These are phyloP conservation scores for Lepidium didymum DNA, from an alignment of 345 rosid species.

Conservation along the genomic window DNA sequence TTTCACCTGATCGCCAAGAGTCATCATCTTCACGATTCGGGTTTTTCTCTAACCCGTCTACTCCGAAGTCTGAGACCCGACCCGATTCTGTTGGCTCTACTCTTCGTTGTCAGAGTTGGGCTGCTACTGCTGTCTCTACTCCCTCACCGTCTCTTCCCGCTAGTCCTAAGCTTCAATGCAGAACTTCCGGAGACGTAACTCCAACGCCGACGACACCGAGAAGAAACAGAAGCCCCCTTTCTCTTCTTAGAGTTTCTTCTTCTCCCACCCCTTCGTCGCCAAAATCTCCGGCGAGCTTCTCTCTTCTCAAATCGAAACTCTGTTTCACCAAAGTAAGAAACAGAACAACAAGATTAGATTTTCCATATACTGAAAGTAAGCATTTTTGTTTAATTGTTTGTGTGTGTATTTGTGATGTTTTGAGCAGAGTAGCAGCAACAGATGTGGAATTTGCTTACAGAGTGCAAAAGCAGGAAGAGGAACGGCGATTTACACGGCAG, in stretches of 20 bases:
- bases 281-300: slow-evolving; percentile 64
- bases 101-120: slow-evolving; percentile 53
- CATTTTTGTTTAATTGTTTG: not conserved
- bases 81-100: slow-evolving; percentile 32
- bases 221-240: slow-evolving; percentile 34
- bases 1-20: slow-evolving; percentile 23
- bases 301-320: slow-evolving; percentile 57
- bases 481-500: slow-evolving; percentile 81
- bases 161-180: slow-evolving; percentile 61
- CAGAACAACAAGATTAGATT: not conserved
- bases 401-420: not conserved
- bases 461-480: slow-evolving; percentile 66
- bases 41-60: slow-evolving; percentile 76
- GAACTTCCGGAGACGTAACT: slow-evolving; percentile 25
- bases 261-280: slow-evolving; percentile 57
- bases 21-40: slow-evolving; percentile 51
- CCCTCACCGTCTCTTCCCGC: slow-evolving; percentile 38
- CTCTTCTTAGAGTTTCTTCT: slow-evolving; percentile 32
- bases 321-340: slow-evolving; percentile 57
- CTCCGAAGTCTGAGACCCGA: slow-evolving; percentile 55
- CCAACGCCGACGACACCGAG: slow-evolving; percentile 18
- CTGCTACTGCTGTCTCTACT: slow-evolving; percentile 17
- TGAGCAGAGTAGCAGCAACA: slow-evolving; percentile 29
- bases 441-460: slow-evolving; percentile 74
- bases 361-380: not conserved